Evolutionary conservation across 495 filamentous ascomycete species (phyloP).

Genomic region (Aspergillus haitiensis): DNA sequence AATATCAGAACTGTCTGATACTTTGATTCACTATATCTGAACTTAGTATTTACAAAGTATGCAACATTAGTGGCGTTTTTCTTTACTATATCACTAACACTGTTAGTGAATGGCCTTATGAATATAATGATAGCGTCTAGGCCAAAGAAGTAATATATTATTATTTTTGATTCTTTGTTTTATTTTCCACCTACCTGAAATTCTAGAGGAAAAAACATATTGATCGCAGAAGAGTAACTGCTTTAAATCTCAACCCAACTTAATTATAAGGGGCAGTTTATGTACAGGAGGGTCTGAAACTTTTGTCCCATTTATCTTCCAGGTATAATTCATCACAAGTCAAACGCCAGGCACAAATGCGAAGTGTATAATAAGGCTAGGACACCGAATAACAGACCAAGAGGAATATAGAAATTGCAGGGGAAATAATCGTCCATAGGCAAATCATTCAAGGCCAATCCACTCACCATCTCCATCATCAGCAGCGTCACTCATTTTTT

Average conservation of each 20-base stretch:
- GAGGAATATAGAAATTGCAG: constrained; percentile 28
- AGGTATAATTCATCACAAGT: constrained; percentile 35
- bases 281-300: constrained; percentile 25
- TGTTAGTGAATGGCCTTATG: too few species aligned
- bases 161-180: too few species aligned
- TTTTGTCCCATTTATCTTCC: constrained; percentile 29
- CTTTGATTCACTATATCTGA: too few species aligned
- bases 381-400: constrained; percentile 13
- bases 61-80: too few species aligned
- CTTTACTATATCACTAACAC: too few species aligned
- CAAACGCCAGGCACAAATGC: constrained; percentile 50
- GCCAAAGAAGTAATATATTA: too few species aligned
- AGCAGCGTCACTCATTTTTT: constrained; percentile 37
- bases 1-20: too few species aligned
- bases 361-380: constrained; percentile 25
- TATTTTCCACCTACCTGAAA: too few species aligned
- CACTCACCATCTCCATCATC: constrained; percentile 39
- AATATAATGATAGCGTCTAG: too few species aligned
- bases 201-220: too few species aligned
- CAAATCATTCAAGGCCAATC: constrained; percentile 43
- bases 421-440: constrained; percentile 19
- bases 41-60: too few species aligned
- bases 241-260: background rate
- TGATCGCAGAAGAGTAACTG: too few species aligned
- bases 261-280: constrained; percentile 9